Evolutionary conservation across 1,139 yeast species (phyloP).

Genomic region (Zygoascus meyerae): DNA sequence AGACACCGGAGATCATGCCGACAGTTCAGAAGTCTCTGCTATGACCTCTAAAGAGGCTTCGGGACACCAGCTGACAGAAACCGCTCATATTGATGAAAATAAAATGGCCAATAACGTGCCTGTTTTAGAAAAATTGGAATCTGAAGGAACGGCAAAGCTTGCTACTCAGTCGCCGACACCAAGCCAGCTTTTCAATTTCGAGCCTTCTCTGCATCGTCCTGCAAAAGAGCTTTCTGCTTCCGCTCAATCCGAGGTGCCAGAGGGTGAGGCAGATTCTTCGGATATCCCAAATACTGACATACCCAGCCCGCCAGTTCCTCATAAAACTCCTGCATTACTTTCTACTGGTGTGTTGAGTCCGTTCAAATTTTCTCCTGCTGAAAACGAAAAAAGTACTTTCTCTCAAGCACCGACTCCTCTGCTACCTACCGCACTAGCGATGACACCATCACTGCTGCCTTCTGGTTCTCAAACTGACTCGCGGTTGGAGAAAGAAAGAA

Average conservation of each 20-base stretch:
- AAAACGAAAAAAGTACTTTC: slow-evolving; percentile 3
- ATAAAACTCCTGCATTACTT: slow-evolving; percentile 3
- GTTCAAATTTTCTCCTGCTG: slow-evolving; percentile 9
- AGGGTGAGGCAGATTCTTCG: too few species aligned
- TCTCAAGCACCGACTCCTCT: slow-evolving; percentile 1
- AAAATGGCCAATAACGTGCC: too few species aligned
- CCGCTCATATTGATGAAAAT: too few species aligned
- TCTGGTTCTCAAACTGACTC: too few species aligned
- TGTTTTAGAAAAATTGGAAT: too few species aligned
- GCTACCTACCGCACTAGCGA: too few species aligned
- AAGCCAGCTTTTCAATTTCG: slow-evolving; percentile 1
- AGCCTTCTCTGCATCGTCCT: not conserved
- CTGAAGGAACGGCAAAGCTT: not conserved
- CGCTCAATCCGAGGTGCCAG: not conserved
- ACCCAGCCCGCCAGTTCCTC: not conserved
- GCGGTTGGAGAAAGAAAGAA: too few species aligned
- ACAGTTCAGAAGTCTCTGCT: too few species aligned
- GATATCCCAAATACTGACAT: not conserved
- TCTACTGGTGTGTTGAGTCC: slow-evolving; percentile 3
- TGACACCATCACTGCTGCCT: too few species aligned
- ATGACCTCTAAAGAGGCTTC: too few species aligned
- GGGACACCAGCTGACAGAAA: too few species aligned
- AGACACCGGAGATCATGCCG: too few species aligned
- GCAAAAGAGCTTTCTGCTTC: not conserved
- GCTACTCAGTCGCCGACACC: slow-evolving; percentile 2